Conservation (phyloP, 2,329 filamentous ascomycete genomes). For the Cladosporium sp. region DNA sequence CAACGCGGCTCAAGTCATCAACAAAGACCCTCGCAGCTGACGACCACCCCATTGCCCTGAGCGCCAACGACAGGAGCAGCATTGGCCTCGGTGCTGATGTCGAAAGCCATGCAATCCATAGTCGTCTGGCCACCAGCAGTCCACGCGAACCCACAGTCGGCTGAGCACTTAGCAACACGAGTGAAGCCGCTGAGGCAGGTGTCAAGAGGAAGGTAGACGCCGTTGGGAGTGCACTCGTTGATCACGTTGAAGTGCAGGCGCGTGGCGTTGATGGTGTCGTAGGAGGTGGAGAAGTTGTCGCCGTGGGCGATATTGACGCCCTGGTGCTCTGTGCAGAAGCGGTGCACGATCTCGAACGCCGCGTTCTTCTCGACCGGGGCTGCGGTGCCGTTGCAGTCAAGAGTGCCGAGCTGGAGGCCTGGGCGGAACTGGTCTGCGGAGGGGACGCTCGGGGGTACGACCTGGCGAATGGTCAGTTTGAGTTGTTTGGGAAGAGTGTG, state of each 20-base stretch:
- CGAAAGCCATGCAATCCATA: neutral
- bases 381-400: neutral
- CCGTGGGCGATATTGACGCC: constrained; percentile 6
- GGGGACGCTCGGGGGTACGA: neutral
- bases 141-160: neutral
- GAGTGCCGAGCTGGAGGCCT: neutral
- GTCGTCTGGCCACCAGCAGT: constrained; percentile 8
- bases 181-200: neutral
- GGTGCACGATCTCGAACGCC: neutral
- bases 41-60: neutral
- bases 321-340: constrained; percentile 7
- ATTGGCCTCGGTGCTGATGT: neutral
- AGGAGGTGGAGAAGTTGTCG: constrained; percentile 10
- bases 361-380: neutral
- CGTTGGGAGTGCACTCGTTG: constrained; percentile 9
- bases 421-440: neutral
- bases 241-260: constrained; percentile 14
- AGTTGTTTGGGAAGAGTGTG: neutral
- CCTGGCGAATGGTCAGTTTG: neutral
- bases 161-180: neutral
- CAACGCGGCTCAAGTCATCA: neutral
- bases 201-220: neutral
- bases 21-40: neutral
- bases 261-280: neutral
- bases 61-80: neutral